Evolutionary conservation across 1,284 basidiomycete genomes (phyloP), one percentile per base, ranked within the genome.

Genomic region (Cystobasidium sp.): DNA sequence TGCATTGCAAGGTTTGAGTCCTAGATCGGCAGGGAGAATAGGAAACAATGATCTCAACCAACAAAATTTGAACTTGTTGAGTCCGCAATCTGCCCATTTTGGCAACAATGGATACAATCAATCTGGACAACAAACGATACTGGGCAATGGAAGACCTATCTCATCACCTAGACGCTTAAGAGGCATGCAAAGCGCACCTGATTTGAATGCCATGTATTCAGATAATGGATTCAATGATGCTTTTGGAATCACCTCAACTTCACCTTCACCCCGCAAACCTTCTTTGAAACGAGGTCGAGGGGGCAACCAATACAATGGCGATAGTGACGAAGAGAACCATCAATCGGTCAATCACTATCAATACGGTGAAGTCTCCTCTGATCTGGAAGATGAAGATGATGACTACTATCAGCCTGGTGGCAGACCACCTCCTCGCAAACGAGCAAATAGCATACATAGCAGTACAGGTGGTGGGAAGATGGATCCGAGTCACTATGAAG

Each of bases 101-200:
- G 61, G 61, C n/a, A 49, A 41, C 5, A 31, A 53, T 41, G 46
- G 46, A 20, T 9, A 63, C 31, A 31, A 64, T 53, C 59, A 64
- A 9, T 66, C 62, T 51, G 7, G 31, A 5, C 53, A 58, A n/a
- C n/a, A 73, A 47, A 20, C 55, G 7, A 44, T 43, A 18, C 20
- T 20, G 31, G 16, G 9, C 20, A 56, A 53, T 51, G 70, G 70
- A 9, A 43, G 70, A 51, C 49, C 44, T 7, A 56, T 73, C 9
- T 73, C 70, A 8, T 73, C 70, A 6, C 70, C 70, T 59, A 49
- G 70, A 14, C 20, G 70, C 8, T 51, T 73, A 14, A 46, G 63
- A 39, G 70, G 70, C 16, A 73, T 73, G 70, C 62, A 66, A 22
- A 73, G 70, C 59, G 70, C 70, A 12, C 70, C 70, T 65, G 63